Evolutionary conservation across 1,284 basidiomycete genomes (phyloP), one percentile per base, ranked within the genome.

Genomic region (Malassezia yamatoensis): DNA sequence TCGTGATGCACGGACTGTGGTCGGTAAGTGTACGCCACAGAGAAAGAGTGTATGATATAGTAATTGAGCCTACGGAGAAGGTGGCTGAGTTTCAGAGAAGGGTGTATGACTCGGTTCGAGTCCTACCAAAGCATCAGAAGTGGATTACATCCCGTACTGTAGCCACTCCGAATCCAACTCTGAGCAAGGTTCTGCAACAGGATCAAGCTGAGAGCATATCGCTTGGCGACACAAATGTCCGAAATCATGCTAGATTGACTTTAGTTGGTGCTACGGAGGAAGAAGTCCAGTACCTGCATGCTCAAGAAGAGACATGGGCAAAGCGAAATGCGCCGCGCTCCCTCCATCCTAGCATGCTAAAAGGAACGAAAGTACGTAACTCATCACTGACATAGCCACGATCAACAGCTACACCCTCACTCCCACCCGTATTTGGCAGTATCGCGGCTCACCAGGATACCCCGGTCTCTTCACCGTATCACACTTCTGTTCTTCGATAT

Each of bases 301-400:
- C n/a, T 5, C 16, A 57, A 35, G 43, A 56, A 33, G 56, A 56
- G 24, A 40, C 41, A 13, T 62, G 58, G 49, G 61, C 60, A 45
- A 51, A 54, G 40, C 57, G 56, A 44, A 61, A 62, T 29, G 53
- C 53, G 40, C 67, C 66, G 3, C 59, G 68, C 2, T 40, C 61
- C 6, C 62, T 66, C 34, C 69, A 71, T 46, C 67, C 66, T 1
- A 71, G 69, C 50, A 42, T 71, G 54, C 56, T 71, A 29, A 54
- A 53, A 9, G 61, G 64, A 13, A 51, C 59, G 37, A 61, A 55
- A 38, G 52, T 51, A 48, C 43, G 54, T 53, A 29, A 32, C 18
- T 18, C 9, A 16, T 16, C 39, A 16, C 39, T 41, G 7, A 13
- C 20, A 9, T 38, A 43, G 35, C 54, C 59, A 29, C 58, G 64